These are phyloP conservation scores for Graphilbum ipis-grandicollis DNA, from an alignment of 2,329 filamentous ascomycete genomes.

Conservation along the genomic window DNA sequence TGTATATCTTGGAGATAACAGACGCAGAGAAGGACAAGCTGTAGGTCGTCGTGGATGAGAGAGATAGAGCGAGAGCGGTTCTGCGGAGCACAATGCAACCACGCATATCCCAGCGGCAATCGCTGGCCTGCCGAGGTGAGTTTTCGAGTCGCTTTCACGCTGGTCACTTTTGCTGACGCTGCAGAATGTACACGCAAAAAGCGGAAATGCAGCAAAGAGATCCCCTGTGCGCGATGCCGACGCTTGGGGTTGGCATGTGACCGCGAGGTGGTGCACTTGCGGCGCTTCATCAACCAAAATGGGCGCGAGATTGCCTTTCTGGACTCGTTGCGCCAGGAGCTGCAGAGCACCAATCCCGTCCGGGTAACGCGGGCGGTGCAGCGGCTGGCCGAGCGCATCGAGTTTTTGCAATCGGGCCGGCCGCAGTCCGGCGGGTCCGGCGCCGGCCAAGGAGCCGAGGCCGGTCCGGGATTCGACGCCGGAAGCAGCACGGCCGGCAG, in stretches of 20 bases:
- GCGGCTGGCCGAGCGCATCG: constrained; percentile 6
- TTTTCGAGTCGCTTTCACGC: neutral
- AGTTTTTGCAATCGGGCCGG: constrained; percentile 5
- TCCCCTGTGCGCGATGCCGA: constrained; percentile 9
- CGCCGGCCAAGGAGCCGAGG: neutral
- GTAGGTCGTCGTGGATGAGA: too few species aligned
- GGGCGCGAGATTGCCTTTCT: constrained; percentile 9
- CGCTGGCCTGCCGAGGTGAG: constrained; percentile 7
- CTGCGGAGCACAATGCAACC: constrained; percentile 4
- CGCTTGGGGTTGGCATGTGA: constrained; percentile 8
- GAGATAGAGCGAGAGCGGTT: too few species aligned
- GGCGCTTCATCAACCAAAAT: constrained; percentile 8
- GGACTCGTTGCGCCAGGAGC: constrained; percentile 5
- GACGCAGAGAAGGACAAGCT: too few species aligned
- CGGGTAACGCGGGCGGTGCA: constrained; percentile 3
- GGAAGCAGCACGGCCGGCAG: neutral
- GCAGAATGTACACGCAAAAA: constrained; percentile 10
- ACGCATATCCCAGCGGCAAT: constrained; percentile 6
- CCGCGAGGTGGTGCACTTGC: constrained; percentile 8
- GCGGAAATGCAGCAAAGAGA: constrained; percentile 10
- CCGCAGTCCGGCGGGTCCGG: neutral
- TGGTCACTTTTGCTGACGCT: neutral
- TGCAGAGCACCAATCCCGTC: constrained; percentile 1
- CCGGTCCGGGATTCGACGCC: neutral
- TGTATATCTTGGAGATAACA: too few species aligned